Base-by-base conservation (phyloP, 805 yeast species). In the Kuraishia hungarica region DNA sequence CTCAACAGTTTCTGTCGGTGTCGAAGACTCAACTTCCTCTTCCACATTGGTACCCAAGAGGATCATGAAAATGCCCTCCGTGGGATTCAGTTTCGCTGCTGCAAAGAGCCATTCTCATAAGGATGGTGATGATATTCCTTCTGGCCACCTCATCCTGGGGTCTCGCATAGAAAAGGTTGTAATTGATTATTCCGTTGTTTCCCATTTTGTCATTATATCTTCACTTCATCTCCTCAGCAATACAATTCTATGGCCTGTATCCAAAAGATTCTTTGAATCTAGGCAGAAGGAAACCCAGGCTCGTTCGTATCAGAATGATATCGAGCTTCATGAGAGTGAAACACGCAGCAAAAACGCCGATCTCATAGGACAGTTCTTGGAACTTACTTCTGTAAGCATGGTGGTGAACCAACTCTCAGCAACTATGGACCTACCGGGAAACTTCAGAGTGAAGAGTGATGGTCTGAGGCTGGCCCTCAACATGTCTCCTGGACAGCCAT, bases 381-480 rank as follows among this genome's bases (percentile, higher is more conserved):
- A 35, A 4, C 17, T 35, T 15, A 35, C 43, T 13, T 13, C 43
- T 15, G 43, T 35, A 15, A 6, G 17, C 17, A 8, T 35, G 15
- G 43, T 35, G 5, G 17, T 35, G 15, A 17, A 56, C 20, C 60
- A 66, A 29, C 39, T 64, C 21, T 64, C 60, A 50, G n/a, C 68
- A 17, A 60, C 72, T 17, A 39, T 75, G 39, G 64, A 70, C 1
- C 61, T 84, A 51, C 80, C 81, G 2, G 78, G 79, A 58, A 76
- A 76, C 2, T 74, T 83, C 57, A 77, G 74, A 24, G 60, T 80
- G 19, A 77, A 77, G 59, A 11, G 81, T 1, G 87, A 84, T 58
- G 26, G 72, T 0, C 65, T 73, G 7, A 66, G 65, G 6, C 48
- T 67, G 1, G 62, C 56, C 19, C 51, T 69, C 1, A 51, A 56